These are phyloP conservation scores for Acacia pycnantha DNA, from an alignment of 331 rosid species.

Conservation along the genomic window DNA sequence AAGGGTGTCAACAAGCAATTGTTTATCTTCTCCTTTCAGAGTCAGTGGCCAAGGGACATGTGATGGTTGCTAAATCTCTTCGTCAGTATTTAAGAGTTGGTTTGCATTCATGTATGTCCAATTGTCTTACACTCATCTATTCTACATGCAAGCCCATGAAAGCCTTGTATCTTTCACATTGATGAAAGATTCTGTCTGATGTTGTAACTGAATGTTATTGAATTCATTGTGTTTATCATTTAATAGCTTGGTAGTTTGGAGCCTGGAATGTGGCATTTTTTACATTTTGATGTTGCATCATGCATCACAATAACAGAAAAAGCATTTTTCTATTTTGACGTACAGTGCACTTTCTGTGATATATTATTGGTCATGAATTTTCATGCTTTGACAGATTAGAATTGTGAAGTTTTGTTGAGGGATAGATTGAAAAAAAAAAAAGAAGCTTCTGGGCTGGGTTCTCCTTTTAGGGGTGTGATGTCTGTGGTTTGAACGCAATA, in stretches of 20 bases:
- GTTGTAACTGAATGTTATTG: slow-evolving; percentile 10
- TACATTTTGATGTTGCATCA: slow-evolving; percentile 20
- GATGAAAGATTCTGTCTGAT: slow-evolving; percentile 10
- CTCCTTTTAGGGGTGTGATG: background rate
- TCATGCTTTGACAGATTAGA: slow-evolving; percentile 8
- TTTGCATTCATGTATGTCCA: slow-evolving; percentile 84
- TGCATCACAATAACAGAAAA: slow-evolving; percentile 17
- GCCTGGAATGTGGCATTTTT: slow-evolving; percentile 9
- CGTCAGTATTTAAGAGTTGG: slow-evolving; percentile 72
- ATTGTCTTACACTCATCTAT: slow-evolving; percentile 26
- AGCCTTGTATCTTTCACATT: slow-evolving; percentile 6
- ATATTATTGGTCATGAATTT: background rate
- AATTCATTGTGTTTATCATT: slow-evolving; percentile 22
- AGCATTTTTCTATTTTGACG: slow-evolving; percentile 16
- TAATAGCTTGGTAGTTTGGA: slow-evolving; percentile 18
- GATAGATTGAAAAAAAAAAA: background rate
- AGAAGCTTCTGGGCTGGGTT: background rate
- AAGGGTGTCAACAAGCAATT: slow-evolving; percentile 49
- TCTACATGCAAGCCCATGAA: slow-evolving; percentile 16
- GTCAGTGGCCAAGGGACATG: slow-evolving; percentile 85
- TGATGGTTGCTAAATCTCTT: slow-evolving; percentile 81
- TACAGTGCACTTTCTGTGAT: slow-evolving; percentile 18
- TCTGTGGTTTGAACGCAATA: background rate
- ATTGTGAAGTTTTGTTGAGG: slow-evolving; percentile 4
- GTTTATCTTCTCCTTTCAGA: slow-evolving; percentile 69